Base-by-base conservation (phyloP, 495 filamentous ascomycete genomes). In the Delitschia confertaspora region DNA sequence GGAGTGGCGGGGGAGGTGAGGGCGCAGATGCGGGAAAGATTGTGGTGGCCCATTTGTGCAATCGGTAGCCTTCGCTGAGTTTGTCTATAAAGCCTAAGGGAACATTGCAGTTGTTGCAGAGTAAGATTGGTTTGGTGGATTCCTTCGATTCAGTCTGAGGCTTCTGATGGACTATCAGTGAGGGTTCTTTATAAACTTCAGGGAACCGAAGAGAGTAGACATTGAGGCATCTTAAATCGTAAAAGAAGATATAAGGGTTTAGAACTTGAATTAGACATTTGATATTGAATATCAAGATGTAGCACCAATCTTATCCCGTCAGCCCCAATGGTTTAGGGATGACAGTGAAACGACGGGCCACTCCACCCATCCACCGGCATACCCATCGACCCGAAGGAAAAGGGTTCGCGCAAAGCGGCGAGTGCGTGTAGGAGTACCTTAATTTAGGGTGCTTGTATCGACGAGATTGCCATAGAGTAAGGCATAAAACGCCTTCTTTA, bases 391-490 rank as follows among this genome's bases (percentile, higher is more conserved):
- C 45, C 39, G 18, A 17, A 33, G 26, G 34, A 30, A 43, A 41
- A 44, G 35, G 50, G 39, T 42, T 36, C 18, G 45, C 45, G 7
- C 35, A 39, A 35, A 18, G 24, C 26, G 24, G 39, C 33, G 31
- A 35, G 42, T 23, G 50, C 26, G 42, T 46, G 22, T 39, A 35
- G 33, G 46, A 45, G 47, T 3, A 18, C 55, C 49, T 78, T 72
- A 22, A 66, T 94, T 61, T 94, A 59, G 85, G 87, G 82, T 77
- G 85, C 68, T 82, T 83, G 87, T 93, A 94, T 94, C 87, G 83
- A 73, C 82, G 76, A 69, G 75, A 74, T 73, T 62, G 67, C 72
- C 73, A 85, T 61, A 62, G 67, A 71, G 46, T 45, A 55, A 69
- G 71, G 67, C 61, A 70, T 72, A 42, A 30, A 21, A 26, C 80